Conservation (phyloP, 2,329 filamentous ascomycete genomes). For the Stagonosporopsis rhizophila region DNA sequence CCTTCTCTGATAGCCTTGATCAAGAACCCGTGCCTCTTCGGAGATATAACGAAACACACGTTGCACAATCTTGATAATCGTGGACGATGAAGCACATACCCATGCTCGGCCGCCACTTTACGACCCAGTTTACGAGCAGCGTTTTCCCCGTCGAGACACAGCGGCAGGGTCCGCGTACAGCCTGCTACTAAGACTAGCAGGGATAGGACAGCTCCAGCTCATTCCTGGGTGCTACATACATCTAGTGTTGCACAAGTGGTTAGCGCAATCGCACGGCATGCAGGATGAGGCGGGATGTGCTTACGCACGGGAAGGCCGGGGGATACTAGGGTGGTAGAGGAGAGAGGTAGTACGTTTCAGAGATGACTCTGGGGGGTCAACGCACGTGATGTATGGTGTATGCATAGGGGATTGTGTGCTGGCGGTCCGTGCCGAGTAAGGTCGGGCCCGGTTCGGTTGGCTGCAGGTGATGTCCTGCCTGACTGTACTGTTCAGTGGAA, state of each 20-base stretch:
- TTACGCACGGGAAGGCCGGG: too few species aligned
- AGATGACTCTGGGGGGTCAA: background rate
- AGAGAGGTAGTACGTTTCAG: background rate
- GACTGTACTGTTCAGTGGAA: background rate
- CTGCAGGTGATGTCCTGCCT: background rate
- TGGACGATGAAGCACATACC: constrained; percentile 4
- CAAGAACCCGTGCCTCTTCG: too few species aligned
- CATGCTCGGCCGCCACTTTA: background rate
- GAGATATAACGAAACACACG: too few species aligned
- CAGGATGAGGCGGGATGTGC: background rate
- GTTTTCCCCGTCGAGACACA: background rate
- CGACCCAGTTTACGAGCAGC: background rate
- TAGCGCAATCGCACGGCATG: background rate
- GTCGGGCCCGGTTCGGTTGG: too few species aligned
- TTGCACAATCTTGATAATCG: background rate
- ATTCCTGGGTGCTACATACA: background rate
- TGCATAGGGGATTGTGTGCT: background rate
- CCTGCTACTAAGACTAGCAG: background rate
- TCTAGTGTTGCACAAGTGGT: background rate
- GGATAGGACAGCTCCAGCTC: background rate
- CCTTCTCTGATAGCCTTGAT: too few species aligned
- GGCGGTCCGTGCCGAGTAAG: background rate
- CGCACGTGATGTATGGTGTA: background rate
- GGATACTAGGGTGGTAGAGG: too few species aligned
- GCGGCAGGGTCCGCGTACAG: background rate